phyloP scores from a whole-genome alignment of 805 yeast genomes.

The Candida coquimbonensis region DNA sequence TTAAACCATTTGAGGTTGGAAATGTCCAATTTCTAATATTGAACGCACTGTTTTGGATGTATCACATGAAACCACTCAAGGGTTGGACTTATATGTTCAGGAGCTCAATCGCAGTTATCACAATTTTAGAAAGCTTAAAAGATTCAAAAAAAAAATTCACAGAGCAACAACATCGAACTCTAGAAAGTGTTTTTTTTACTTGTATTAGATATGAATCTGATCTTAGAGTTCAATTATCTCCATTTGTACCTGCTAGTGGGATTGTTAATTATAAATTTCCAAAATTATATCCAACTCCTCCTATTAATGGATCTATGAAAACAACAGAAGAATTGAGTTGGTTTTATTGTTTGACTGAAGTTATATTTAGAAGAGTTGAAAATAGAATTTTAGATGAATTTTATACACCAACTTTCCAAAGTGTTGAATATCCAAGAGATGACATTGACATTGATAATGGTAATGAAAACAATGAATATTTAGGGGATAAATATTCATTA shows the following conservation, averaged over 20 bases:
- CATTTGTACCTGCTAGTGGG: conserved; percentile 20
- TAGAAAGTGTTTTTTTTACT: conserved; percentile 19
- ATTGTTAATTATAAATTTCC: conserved; percentile 21
- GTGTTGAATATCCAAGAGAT: background rate
- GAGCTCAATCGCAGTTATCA: conserved; percentile 17
- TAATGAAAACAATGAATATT: conserved; percentile 2
- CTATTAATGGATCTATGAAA: conserved; percentile 13
- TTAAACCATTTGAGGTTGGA: conserved; percentile 12
- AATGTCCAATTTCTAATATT: conserved; percentile 13
- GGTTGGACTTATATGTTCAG: conserved; percentile 18
- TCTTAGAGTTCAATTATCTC: conserved; percentile 20
- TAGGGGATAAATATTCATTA: conserved; percentile 4
- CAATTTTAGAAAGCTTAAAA: conserved; percentile 16
- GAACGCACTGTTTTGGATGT: conserved; percentile 17
- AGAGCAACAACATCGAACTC: conserved; percentile 10
- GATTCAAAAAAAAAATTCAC: conserved; percentile 14
- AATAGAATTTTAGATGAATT: conserved; percentile 20
- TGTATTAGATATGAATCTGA: conserved; percentile 22
- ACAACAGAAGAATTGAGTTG: conserved; percentile 18
- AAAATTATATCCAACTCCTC: conserved; percentile 18
- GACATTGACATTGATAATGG: background rate
- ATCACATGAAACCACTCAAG: conserved; percentile 18
- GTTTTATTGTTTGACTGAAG: conserved; percentile 22
- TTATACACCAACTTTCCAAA: conserved; percentile 13
- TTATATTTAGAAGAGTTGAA: conserved; percentile 19